Percentiles rank a stretch among this genome's conserved stretches.
phyloP scores from a whole-genome alignment of 1,284 basidiomycete genomes.

The Rhodotorula sp. region DNA sequence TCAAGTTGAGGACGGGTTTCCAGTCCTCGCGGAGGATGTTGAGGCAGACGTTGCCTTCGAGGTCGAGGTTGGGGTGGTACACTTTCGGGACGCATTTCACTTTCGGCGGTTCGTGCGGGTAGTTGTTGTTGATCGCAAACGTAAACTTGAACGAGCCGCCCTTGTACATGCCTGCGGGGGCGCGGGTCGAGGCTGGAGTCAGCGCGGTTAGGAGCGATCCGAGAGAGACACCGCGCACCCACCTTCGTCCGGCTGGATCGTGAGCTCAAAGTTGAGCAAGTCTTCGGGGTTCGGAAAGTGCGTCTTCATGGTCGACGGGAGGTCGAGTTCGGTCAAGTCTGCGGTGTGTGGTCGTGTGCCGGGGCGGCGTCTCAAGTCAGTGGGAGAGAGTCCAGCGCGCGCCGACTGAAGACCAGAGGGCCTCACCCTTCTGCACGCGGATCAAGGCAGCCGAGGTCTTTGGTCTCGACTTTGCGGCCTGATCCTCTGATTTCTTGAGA shows the following conservation, averaged over 20 bases:
- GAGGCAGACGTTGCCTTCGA: constrained; percentile 59
- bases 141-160: constrained; percentile 90
- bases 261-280: constrained; percentile 92
- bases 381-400: too few relatives aligned
- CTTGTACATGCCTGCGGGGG: constrained; percentile 85
- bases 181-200: constrained; percentile 1
- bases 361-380: too few relatives aligned
- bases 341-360: constrained; percentile 8
- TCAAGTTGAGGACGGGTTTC: constrained; percentile 97
- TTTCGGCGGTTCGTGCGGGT: constrained; percentile 98
- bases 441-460: constrained; percentile 97
- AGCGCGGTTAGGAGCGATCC: neutral
- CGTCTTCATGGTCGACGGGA: constrained; percentile 94
- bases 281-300: constrained; percentile 86
- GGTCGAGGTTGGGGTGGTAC: constrained; percentile 97
- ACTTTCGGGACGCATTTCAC: constrained; percentile 96
- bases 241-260: constrained; percentile 97
- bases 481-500: constrained; percentile 95
- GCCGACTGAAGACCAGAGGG: neutral
- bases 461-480: constrained; percentile 88
- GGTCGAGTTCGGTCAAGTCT: constrained; percentile 96
- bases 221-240: constrained; percentile 57
- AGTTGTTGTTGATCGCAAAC: constrained; percentile 94
- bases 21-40: constrained; percentile 99
- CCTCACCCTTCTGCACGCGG: constrained; percentile 92